Conservation (phyloP, 2,329 filamentous ascomycete species). For the Ophiostoma quercus region DNA sequence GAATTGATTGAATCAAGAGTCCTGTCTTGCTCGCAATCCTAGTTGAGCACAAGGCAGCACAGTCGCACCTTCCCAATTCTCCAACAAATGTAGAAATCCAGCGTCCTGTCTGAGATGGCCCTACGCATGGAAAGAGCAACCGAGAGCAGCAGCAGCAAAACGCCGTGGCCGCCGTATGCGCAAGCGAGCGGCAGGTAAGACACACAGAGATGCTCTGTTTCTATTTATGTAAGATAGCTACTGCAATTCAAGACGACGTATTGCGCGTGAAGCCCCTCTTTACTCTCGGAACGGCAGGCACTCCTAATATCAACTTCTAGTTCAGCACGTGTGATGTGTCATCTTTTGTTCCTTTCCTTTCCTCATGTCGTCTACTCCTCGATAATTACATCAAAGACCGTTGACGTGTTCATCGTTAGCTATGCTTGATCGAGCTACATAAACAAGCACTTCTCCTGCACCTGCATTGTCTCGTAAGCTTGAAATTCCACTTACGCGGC, state of each 20-base stretch:
- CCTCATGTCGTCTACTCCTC: no score
- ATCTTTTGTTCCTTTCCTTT: not conserved
- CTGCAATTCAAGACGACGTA: not conserved
- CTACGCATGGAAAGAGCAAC: conserved; percentile 10
- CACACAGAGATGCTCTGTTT: not conserved
- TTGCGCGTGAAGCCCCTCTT: not conserved
- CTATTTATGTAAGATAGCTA: not conserved
- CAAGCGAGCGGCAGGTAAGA: not conserved
- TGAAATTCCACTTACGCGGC: not conserved
- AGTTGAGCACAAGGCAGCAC: not conserved
- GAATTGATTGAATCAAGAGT: not conserved
- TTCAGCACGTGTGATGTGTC: not conserved
- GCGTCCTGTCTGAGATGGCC: not conserved
- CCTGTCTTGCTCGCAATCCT: not conserved
- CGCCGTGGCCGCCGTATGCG: conserved; percentile 1
- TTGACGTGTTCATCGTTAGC: no score
- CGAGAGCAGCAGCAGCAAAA: not conserved
- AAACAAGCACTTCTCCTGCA: no score
- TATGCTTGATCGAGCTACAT: no score
- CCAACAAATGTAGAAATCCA: not conserved
- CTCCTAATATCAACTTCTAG: not conserved
- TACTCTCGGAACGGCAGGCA: not conserved
- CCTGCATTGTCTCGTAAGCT: not conserved
- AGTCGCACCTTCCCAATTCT: conserved; percentile 12
- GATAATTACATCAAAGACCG: no score